A percentile compares a stretch with the other conserved stretches of the same genome.
phyloP scores from a whole-genome alignment of 441 rosid species.

The Arabidopsis hybrid region DNA sequence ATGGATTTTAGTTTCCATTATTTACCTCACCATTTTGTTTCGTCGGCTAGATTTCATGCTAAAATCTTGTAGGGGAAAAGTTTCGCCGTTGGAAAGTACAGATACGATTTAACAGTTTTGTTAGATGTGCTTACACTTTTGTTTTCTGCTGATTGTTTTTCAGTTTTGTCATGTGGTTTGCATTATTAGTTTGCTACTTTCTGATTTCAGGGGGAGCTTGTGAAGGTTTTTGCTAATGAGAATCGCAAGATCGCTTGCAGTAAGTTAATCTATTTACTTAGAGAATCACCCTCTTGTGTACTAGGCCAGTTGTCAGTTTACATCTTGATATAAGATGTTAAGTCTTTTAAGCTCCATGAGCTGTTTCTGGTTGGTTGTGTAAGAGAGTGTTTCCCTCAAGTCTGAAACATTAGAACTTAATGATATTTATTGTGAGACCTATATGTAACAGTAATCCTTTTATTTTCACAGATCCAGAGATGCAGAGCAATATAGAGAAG shows the following conservation, averaged over 20 bases:
- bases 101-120: background rate
- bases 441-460: slow-evolving; percentile 20
- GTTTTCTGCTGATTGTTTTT: slow-evolving; percentile 29
- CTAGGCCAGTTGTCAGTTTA: background rate
- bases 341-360: slow-evolving; percentile 6
- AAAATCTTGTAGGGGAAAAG: slow-evolving; percentile 6
- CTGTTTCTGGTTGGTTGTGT: slow-evolving; percentile 14
- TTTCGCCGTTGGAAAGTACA: background rate
- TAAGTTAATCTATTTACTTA: slow-evolving; percentile 51
- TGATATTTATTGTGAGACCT: background rate
- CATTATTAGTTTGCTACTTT: slow-evolving; percentile 39
- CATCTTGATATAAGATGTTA: background rate
- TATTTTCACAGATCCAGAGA: slow-evolving; percentile 66
- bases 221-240: slow-evolving; percentile 95
- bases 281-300: background rate
- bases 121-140: slow-evolving; percentile 27
- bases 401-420: slow-evolving; percentile 20
- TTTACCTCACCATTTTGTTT: background rate
- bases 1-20: slow-evolving; percentile 16
- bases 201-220: slow-evolving; percentile 88
- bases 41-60: slow-evolving; percentile 10
- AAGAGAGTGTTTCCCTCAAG: slow-evolving; percentile 5
- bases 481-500: slow-evolving; percentile 75
- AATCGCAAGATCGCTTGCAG: slow-evolving; percentile 84
- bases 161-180: slow-evolving; percentile 4